Evolutionary conservation across 108 stramenopile genomes (phyloP).

Genomic region (Aurantiochytrium sp.): DNA sequence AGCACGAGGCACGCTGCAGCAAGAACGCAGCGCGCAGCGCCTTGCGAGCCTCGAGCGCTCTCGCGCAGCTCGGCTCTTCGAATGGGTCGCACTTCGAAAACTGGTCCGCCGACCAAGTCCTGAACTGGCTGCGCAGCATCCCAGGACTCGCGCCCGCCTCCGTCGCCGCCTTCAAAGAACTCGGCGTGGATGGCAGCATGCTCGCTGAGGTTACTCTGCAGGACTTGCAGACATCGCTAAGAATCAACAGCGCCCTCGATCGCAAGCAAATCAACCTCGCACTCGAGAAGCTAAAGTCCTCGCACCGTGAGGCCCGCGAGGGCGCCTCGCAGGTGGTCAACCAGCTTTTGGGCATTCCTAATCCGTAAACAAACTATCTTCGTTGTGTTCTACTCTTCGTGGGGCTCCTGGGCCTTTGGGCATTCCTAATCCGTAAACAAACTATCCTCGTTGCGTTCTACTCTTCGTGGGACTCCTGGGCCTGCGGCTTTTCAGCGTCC

Average conservation of each 20-base stretch:
- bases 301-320: neutral
- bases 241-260: neutral
- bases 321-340: conserved; percentile 6
- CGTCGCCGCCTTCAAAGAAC: neutral
- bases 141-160: neutral
- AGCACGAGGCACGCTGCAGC: conserved; percentile 18
- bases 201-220: neutral
- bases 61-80: neutral
- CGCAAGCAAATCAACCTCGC: neutral
- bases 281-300: neutral
- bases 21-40: neutral
- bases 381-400: no score
- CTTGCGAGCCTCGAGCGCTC: neutral
- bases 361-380: no score
- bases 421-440: no score
- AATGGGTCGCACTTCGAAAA: neutral
- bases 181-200: neutral
- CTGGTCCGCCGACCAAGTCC: neutral
- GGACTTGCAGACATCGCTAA: neutral
- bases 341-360: neutral
- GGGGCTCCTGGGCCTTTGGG: no score
- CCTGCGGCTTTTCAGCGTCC: no score
- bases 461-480: no score
- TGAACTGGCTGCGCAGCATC: neutral
- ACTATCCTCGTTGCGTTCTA: no score